phyloP scores from a whole-genome alignment of 2,329 filamentous ascomycete species.

The Sporothrix brunneoviolacea region DNA sequence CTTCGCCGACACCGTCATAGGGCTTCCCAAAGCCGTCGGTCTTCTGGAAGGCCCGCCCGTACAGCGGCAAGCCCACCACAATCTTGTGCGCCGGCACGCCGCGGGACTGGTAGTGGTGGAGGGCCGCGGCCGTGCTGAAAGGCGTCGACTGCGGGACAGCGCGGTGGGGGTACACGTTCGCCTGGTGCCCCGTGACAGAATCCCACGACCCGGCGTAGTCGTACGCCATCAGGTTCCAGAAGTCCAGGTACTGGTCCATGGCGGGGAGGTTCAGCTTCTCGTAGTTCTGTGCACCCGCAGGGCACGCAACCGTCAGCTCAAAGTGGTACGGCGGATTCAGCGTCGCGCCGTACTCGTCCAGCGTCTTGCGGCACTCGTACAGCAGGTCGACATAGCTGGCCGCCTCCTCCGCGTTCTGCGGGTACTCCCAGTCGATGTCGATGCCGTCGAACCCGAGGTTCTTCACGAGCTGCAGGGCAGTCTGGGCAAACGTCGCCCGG shows the following conservation, averaged over 20 bases:
- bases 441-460: conserved; percentile 69
- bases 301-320: conserved; percentile 58
- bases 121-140: conserved; percentile 66
- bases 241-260: conserved; percentile 63
- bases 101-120: conserved; percentile 61
- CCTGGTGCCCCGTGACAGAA: conserved; percentile 62
- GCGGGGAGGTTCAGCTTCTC: conserved; percentile 52
- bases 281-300: conserved; percentile 57
- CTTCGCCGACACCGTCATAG: conserved; percentile 67
- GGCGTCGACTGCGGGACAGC: conserved; percentile 61
- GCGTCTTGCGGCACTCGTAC: conserved; percentile 45
- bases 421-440: conserved; percentile 58
- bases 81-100: conserved; percentile 66
- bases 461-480: conserved; percentile 68
- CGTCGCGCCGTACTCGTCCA: conserved; percentile 49
- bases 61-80: conserved; percentile 85
- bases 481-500: conserved; percentile 63
- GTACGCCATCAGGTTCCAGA: conserved; percentile 83
- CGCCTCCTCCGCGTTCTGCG: conserved; percentile 48
- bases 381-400: conserved; percentile 54
- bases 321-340: conserved; percentile 45
- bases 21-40: conserved; percentile 67
- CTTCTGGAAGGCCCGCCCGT: conserved; percentile 75
- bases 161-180: conserved; percentile 60
- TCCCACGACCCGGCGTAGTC: conserved; percentile 86